Conservation (phyloP, 2,329 filamentous ascomycete genomes). For the Xylariomycetidae sp. region DNA sequence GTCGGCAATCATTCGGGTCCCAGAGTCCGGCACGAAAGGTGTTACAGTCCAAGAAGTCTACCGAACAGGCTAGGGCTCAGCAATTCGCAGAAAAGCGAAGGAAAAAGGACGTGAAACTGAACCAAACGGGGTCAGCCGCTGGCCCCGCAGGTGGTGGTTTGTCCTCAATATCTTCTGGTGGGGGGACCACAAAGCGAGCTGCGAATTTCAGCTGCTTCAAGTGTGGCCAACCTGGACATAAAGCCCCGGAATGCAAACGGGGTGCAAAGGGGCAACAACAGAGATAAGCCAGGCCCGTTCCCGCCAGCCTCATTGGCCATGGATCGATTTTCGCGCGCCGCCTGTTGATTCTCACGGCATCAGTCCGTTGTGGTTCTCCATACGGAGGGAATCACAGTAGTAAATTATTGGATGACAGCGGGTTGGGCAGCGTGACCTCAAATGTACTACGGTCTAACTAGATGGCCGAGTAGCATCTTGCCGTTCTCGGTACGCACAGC, state of each 20-base stretch:
- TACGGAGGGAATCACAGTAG: too few species aligned
- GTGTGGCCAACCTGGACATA: constrained; percentile 58
- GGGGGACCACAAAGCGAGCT: constrained; percentile 23
- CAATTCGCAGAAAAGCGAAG: constrained; percentile 53
- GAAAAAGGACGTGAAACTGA: constrained; percentile 62
- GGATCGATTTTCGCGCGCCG: too few species aligned
- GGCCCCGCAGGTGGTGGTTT: constrained; percentile 42
- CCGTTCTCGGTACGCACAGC: too few species aligned
- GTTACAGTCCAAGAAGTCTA: constrained; percentile 41
- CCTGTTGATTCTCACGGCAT: too few species aligned
- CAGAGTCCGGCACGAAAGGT: constrained; percentile 28
- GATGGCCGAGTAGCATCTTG: too few species aligned
- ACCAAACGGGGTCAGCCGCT: constrained; percentile 37
- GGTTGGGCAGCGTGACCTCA: too few species aligned
- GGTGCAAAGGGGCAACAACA: constrained; percentile 11
- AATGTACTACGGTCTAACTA: too few species aligned
- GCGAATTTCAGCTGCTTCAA: constrained; percentile 46
- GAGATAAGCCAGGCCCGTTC: too few species aligned
- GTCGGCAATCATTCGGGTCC: constrained; percentile 31
- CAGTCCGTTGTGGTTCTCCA: too few species aligned
- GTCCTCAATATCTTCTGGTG: constrained; percentile 50
- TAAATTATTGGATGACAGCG: too few species aligned
- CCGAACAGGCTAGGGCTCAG: constrained; percentile 39
- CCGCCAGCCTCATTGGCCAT: too few species aligned
- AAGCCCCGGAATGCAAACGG: constrained; percentile 26